phyloP scores from a whole-genome alignment of 2,329 filamentous ascomycete species.

The Fusarium sp. region DNA sequence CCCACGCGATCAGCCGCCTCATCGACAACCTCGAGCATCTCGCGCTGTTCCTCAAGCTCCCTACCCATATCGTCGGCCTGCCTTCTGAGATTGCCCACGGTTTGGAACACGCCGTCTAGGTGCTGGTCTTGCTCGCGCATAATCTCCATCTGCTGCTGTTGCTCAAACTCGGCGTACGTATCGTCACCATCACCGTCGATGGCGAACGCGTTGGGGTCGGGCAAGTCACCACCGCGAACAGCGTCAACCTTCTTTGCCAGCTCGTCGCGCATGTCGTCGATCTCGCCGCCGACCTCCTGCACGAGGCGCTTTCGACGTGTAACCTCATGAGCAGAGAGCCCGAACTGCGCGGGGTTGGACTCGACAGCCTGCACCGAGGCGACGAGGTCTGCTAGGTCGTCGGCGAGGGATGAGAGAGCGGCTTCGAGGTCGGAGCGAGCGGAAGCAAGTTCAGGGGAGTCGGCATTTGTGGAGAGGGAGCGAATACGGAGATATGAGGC shows the following conservation, averaged over 20 bases:
- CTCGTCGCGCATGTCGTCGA: conserved; percentile 90
- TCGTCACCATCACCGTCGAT: conserved; percentile 59
- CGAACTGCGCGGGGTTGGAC: conserved; percentile 86
- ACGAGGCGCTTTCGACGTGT: conserved; percentile 83
- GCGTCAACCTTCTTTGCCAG: conserved; percentile 68
- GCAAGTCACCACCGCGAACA: conserved; percentile 55
- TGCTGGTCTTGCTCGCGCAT: conserved; percentile 96
- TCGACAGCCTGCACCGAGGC: conserved; percentile 90
- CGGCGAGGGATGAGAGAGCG: conserved; percentile 74
- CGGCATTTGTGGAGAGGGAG: conserved; percentile 77
- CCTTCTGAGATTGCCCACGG: conserved; percentile 87
- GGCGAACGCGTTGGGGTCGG: conserved; percentile 67
- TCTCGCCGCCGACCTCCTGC: conserved; percentile 87
- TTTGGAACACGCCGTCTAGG: conserved; percentile 91
- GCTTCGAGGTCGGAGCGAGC: conserved; percentile 76
- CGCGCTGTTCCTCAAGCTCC: conserved; percentile 93
- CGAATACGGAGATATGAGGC: conserved; percentile 96
- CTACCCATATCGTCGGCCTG: conserved; percentile 97
- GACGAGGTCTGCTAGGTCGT: conserved; percentile 89
- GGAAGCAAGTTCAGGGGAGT: conserved; percentile 85
- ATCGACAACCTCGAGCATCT: conserved; percentile 89
- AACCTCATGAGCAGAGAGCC: conserved; percentile 85
- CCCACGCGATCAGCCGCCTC: conserved; percentile 86
- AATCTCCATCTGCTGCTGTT: conserved; percentile 89
- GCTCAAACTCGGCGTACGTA: conserved; percentile 84